Conservation (phyloP, 2,329 filamentous ascomycete species). For the Aspergillus sp. region DNA sequence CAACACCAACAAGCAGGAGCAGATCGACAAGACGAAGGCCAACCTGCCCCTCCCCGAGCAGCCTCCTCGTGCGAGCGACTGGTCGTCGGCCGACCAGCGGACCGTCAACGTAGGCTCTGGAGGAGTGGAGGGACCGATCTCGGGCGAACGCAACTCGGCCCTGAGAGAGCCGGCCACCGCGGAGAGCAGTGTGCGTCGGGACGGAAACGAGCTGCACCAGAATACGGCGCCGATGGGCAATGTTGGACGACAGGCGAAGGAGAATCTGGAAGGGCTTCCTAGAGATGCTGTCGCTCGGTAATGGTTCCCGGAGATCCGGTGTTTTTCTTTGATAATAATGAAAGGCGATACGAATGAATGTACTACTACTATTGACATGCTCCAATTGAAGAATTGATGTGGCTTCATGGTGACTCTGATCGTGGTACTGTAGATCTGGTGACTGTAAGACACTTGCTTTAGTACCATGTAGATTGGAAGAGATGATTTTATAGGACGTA, state of each 20-base stretch:
- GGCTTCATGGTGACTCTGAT: too few relatives aligned
- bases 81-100: slow-evolving; percentile 67
- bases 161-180: slow-evolving; percentile 60
- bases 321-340: not conserved
- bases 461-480: too few relatives aligned
- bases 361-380: too few relatives aligned
- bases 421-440: too few relatives aligned
- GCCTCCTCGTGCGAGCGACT: slow-evolving; percentile 73
- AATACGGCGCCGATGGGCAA: slow-evolving; percentile 41
- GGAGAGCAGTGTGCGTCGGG: slow-evolving; percentile 49
- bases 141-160: slow-evolving; percentile 47
- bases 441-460: too few relatives aligned
- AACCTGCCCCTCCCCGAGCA: slow-evolving; percentile 79
- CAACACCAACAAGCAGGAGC: slow-evolving; percentile 54
- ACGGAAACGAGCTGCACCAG: slow-evolving; percentile 54
- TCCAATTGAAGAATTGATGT: too few relatives aligned
- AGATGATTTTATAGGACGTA: too few relatives aligned
- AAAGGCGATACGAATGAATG: too few relatives aligned
- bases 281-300: slow-evolving; percentile 58
- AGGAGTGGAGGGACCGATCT: slow-evolving; percentile 52
- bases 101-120: slow-evolving; percentile 71
- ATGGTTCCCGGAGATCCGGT: slow-evolving; percentile 9
- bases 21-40: slow-evolving; percentile 65
- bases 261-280: slow-evolving; percentile 55
- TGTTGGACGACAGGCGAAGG: slow-evolving; percentile 62